These are phyloP conservation scores for Sarocladium strictum DNA, from an alignment of 2,329 filamentous ascomycete species.

Conservation along the genomic window DNA sequence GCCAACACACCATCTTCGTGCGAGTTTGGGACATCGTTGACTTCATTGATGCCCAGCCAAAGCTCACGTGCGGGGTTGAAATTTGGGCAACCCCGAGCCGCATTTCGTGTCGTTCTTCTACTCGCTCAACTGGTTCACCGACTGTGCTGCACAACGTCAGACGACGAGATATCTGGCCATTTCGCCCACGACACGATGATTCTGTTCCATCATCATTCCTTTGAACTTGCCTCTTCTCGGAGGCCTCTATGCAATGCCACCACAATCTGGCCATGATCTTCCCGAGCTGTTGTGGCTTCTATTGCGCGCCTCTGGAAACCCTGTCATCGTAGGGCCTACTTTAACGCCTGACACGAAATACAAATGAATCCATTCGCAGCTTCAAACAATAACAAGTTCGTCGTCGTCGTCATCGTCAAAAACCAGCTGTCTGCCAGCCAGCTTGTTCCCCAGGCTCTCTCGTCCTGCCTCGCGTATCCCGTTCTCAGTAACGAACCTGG, in stretches of 20 bases:
- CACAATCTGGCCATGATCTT: background rate
- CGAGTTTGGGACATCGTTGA: background rate
- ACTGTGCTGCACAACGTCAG: background rate
- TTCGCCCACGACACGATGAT: background rate
- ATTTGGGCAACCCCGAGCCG: background rate
- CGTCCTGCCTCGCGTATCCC: conserved; percentile 72
- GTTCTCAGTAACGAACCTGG: conserved; percentile 71
- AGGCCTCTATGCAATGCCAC: background rate
- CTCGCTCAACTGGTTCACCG: background rate
- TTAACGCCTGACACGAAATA: background rate
- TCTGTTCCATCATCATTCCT: background rate
- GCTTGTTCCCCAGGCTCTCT: conserved; percentile 61
- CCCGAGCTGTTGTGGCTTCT: too few relatives aligned
- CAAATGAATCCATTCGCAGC: conserved; percentile 13
- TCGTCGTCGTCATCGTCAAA: conserved; percentile 40
- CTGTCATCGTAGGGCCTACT: background rate
- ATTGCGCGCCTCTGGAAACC: too few relatives aligned
- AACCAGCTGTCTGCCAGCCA: conserved; percentile 26
- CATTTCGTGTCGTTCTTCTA: background rate
- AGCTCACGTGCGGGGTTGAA: conserved; percentile 5
- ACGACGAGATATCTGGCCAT: background rate
- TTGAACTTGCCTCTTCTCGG: background rate
- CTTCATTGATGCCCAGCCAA: conserved; percentile 5
- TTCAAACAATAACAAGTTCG: conserved; percentile 43
- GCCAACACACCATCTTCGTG: conserved; percentile 7